These are phyloP conservation scores for Phytophthora meadii DNA, from an alignment of 352 stramenopile species.

Conservation along the genomic window DNA sequence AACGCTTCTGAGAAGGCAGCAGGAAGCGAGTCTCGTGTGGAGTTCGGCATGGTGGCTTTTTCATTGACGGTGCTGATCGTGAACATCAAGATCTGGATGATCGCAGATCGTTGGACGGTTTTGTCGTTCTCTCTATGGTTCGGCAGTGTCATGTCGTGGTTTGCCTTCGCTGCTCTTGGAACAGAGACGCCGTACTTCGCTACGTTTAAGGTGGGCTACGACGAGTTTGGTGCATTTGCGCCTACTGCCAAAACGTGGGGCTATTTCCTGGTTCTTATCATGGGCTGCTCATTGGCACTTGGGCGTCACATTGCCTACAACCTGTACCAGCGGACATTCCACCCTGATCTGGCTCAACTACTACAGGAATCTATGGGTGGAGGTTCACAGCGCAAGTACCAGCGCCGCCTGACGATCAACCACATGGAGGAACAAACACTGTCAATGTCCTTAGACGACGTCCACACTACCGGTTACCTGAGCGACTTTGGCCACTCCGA, in stretches of 20 bases:
- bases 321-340: slow-evolving; percentile 81
- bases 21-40: slow-evolving; percentile 78
- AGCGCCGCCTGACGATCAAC: slow-evolving; percentile 74
- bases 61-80: slow-evolving; percentile 94
- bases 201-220: slow-evolving; percentile 76
- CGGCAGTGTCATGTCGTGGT: slow-evolving; percentile 76
- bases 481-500: slow-evolving; percentile 61
- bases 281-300: slow-evolving; percentile 73
- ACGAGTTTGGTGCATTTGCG: slow-evolving; percentile 76
- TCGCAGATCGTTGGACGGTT: slow-evolving; percentile 81
- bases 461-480: slow-evolving; percentile 54
- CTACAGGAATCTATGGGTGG: slow-evolving; percentile 66
- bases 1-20: slow-evolving; percentile 63
- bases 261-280: slow-evolving; percentile 72
- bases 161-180: slow-evolving; percentile 63
- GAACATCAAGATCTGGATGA: slow-evolving; percentile 94
- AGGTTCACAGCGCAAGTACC: slow-evolving; percentile 33
- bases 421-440: slow-evolving; percentile 77
- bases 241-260: slow-evolving; percentile 61
- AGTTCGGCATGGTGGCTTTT: slow-evolving; percentile 91
- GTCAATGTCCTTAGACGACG: slow-evolving; percentile 82
- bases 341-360: slow-evolving; percentile 71
- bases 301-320: slow-evolving; percentile 82
- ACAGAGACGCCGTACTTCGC: slow-evolving; percentile 67
- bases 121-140: slow-evolving; percentile 66